Percentiles rank a stretch among this genome's conserved stretches.
phyloP scores from a whole-genome alignment of 371 early-diverging fungal species.

The Dinochytrium kinnereticum region DNA sequence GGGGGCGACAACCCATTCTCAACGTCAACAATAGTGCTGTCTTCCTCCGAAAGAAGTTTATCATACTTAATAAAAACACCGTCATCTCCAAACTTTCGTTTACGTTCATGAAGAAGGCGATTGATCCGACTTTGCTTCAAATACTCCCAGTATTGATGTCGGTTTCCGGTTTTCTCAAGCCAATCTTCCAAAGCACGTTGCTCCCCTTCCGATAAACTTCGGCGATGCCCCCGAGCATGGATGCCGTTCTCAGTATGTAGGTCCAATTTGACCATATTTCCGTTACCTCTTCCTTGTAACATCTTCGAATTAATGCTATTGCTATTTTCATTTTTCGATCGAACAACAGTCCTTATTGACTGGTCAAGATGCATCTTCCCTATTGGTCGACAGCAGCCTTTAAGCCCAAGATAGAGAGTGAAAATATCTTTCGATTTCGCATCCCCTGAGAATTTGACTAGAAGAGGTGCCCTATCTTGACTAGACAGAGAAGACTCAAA shows the following conservation, averaged over 20 bases:
- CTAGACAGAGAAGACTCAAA: neutral
- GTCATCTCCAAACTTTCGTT: slow-evolving; percentile 37
- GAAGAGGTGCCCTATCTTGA: neutral
- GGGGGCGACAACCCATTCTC: slow-evolving; percentile 51
- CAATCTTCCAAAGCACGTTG: slow-evolving; percentile 28
- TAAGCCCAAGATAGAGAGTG: neutral
- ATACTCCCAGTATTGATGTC: slow-evolving; percentile 39
- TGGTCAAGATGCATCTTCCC: neutral
- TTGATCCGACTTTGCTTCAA: slow-evolving; percentile 34
- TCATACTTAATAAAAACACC: slow-evolving; percentile 36
- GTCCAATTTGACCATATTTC: neutral
- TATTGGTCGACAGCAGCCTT: neutral
- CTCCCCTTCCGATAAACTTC: slow-evolving; percentile 8
- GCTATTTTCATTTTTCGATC: neutral
- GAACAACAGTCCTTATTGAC: neutral
- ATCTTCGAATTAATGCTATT: neutral
- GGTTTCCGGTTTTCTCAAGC: slow-evolving; percentile 39
- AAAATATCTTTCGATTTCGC: neutral
- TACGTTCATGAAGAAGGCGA: slow-evolving; percentile 24
- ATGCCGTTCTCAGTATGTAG: neutral
- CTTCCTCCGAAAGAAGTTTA: slow-evolving; percentile 14
- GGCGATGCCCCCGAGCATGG: neutral
- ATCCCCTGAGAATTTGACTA: slow-evolving; percentile 18
- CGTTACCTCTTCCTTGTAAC: neutral
- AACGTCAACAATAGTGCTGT: slow-evolving; percentile 29